These are phyloP conservation scores for Chlamydomonas asymmetrica DNA, from an alignment of 139 green algal species.

Conservation along the genomic window DNA sequence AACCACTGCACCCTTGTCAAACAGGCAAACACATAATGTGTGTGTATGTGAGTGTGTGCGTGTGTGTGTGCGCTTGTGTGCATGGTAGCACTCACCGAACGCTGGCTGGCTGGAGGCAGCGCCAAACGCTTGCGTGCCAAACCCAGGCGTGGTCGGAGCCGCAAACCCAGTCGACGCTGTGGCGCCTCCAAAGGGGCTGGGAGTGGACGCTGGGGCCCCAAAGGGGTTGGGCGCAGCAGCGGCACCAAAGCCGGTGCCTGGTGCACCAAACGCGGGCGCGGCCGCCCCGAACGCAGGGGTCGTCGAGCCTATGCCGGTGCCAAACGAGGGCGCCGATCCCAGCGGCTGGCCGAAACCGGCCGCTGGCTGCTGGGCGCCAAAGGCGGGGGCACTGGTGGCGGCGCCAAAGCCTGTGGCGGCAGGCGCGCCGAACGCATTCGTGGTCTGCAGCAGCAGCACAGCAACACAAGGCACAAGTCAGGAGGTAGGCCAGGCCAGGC, in stretches of 20 bases:
- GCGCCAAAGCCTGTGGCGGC: conserved; percentile 1
- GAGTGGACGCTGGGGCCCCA: conserved; percentile 19
- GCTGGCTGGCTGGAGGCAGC: neutral
- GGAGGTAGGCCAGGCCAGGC: no score
- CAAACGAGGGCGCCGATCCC: conserved; percentile 39
- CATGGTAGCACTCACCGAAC: conserved; percentile 20
- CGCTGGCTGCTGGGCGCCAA: conserved; percentile 37
- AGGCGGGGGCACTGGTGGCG: conserved; percentile 34
- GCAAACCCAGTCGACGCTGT: conserved; percentile 36
- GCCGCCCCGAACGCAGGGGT: conserved; percentile 48
- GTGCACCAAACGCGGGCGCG: conserved; percentile 55
- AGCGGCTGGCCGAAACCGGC: conserved; percentile 39
- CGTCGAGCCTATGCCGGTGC: neutral
- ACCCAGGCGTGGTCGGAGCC: conserved; percentile 18
- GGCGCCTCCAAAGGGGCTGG: conserved; percentile 41
- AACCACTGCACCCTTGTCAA: neutral
- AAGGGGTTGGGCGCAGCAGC: conserved; percentile 25
- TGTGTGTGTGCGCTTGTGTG: neutral
- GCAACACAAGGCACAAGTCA: no score
- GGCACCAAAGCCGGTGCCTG: conserved; percentile 39
- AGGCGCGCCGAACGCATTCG: conserved; percentile 34
- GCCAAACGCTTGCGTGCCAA: conserved; percentile 19
- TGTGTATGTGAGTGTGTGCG: neutral
- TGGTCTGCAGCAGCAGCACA: no score
- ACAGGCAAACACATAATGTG: neutral